A percentile compares a stretch with the other conserved stretches of the same genome.
Conservation (phyloP, 306 rosid species). For the Inga oerstediana region DNA sequence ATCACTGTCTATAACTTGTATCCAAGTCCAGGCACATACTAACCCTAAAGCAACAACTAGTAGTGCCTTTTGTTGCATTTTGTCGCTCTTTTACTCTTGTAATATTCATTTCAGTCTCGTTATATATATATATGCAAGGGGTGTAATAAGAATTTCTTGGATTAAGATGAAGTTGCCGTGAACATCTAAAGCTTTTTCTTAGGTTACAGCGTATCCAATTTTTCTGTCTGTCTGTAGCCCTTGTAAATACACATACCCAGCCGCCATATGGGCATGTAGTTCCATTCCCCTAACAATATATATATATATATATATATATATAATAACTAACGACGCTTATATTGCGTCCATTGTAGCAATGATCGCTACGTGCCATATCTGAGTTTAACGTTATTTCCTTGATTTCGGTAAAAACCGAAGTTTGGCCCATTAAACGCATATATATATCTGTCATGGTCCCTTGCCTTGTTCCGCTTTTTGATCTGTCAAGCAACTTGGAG, state of each 20-base stretch:
- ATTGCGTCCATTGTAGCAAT: not conserved
- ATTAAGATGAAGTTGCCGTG: conserved; percentile 12
- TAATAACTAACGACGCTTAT: not conserved
- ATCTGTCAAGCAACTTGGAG: not conserved
- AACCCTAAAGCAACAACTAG: conserved; percentile 26
- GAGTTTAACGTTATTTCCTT: not conserved
- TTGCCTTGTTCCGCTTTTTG: not conserved
- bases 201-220: conserved; percentile 35
- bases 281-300: not conserved
- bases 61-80: conserved; percentile 24
- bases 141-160: conserved; percentile 24
- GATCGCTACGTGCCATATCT: not conserved
- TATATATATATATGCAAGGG: not conserved
- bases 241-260: conserved; percentile 15
- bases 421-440: not conserved
- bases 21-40: conserved; percentile 30
- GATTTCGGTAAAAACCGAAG: not conserved
- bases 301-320: not conserved
- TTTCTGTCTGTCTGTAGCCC: conserved; percentile 37
- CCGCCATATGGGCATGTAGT: conserved; percentile 18
- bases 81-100: not conserved
- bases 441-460: not conserved
- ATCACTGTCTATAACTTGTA: conserved; percentile 25
- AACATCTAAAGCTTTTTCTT: conserved; percentile 32
- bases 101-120: not conserved